These are phyloP conservation scores for Penicillium rolfsii DNA, from an alignment of 2,329 filamentous ascomycete genomes.

Conservation along the genomic window DNA sequence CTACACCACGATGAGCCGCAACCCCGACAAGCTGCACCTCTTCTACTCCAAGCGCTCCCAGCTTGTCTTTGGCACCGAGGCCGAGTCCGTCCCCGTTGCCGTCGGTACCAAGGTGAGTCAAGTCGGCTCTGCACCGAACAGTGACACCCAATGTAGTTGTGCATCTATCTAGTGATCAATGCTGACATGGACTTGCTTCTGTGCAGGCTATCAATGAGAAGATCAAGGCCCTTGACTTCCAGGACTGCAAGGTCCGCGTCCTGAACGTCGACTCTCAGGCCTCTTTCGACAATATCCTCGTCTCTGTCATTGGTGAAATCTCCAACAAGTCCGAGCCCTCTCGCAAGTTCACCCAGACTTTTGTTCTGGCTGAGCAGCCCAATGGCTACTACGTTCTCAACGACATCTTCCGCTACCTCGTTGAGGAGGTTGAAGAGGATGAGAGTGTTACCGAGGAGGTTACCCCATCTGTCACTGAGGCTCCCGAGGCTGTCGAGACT, in stretches of 20 bases:
- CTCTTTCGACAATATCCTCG: constrained; percentile 90
- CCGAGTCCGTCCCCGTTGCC: constrained; percentile 82
- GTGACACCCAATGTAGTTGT: neutral
- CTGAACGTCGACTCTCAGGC: constrained; percentile 97
- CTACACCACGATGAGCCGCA: constrained; percentile 96
- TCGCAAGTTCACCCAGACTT: constrained; percentile 97
- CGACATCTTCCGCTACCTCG: constrained; percentile 94
- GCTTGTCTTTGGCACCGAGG: constrained; percentile 89
- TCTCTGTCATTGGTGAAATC: constrained; percentile 97
- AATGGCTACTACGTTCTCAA: constrained; percentile 98
- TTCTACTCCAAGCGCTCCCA: constrained; percentile 98
- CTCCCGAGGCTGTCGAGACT: constrained; percentile 42
- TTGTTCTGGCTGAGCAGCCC: constrained; percentile 92
- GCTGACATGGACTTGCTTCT: neutral
- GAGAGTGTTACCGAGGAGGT: constrained; percentile 44
- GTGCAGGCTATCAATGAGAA: constrained; percentile 85
- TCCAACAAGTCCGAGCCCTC: constrained; percentile 90
- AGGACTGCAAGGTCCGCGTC: constrained; percentile 97
- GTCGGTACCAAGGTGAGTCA: constrained; percentile 79
- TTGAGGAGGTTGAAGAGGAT: constrained; percentile 71
- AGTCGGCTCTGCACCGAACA: constrained; percentile 23
- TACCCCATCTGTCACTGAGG: constrained; percentile 45
- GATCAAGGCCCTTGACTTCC: constrained; percentile 89
- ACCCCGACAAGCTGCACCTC: constrained; percentile 87
- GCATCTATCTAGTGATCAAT: constrained; percentile 19